Base-by-base conservation (phyloP, 345 rosid genomes). In the Eucalyptus shirleyi region DNA sequence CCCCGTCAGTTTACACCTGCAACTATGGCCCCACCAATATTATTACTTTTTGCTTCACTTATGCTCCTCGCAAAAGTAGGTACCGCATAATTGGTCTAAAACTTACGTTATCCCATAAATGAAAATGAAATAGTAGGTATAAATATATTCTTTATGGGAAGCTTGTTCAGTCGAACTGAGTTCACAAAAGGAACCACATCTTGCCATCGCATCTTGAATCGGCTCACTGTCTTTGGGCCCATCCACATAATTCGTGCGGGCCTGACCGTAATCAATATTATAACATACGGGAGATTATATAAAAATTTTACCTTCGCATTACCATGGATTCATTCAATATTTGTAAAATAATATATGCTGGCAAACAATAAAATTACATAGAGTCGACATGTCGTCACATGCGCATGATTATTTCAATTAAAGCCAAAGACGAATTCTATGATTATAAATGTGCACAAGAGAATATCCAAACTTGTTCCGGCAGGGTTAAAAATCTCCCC, bases 401-500 rank as follows among this genome's bases (percentile, higher is more conserved):
- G 69, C 9, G 21, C 34, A 4, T 1, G 40, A 65, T 65, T 65
- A n/a, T n/a, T 65, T 65, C 11, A 65, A 16, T n/a, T n/a, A 65
- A n/a, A 65, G 32, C 9, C 3, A 65, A 16, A 32, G 21, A 65
- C 3, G 16, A 4, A n/a, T 15, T 4, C 37, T 30, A 13, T 65
- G 9, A n/a, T 65, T 15, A 65, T 15, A 65, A 8, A 10, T 15
- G 21, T 32, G 37, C 19, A 1, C 10, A 15, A 4, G 8, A 65
- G 21, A 65, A n/a, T 15, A n/a, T 7, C 37, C 37, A 65, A n/a
- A 65, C 2, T 16, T 7, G 11, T 1, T 15, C 0, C 1, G 11
- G 9, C 0, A 3, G 40, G 12, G 21, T 15, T 13, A 14, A 53
- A 53, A 30, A 30, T 30, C 18, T 62, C 34, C 19, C 5, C 0